Percentiles rank a stretch among this genome's conserved stretches.
Conservation (phyloP, 306 rosid species). For the Fragaria nilgerrensis region DNA sequence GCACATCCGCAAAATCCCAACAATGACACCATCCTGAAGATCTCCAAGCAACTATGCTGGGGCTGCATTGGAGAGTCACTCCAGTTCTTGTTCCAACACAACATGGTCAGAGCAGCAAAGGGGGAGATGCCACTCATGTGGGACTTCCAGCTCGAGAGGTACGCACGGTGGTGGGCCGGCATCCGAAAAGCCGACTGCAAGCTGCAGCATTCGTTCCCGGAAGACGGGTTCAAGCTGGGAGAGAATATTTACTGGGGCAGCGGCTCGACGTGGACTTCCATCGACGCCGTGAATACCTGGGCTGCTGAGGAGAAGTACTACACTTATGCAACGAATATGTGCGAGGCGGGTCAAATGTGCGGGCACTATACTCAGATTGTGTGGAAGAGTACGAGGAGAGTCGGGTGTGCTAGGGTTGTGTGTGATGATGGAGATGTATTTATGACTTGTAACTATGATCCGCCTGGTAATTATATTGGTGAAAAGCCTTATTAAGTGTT, state of each 20-base stretch:
- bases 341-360: constrained; percentile 69
- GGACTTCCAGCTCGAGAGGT: constrained; percentile 67
- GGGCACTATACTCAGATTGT: constrained; percentile 90
- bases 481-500: constrained; percentile 45
- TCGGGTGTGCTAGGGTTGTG: constrained; percentile 74
- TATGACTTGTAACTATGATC: constrained; percentile 88
- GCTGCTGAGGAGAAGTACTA: constrained; percentile 68
- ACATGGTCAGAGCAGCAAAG: constrained; percentile 61
- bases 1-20: constrained; percentile 31
- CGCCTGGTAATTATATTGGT: constrained; percentile 74
- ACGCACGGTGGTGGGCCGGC: constrained; percentile 82
- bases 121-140: constrained; percentile 64
- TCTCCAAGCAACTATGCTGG: constrained; percentile 81
- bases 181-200: constrained; percentile 65
- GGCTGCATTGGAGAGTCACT: constrained; percentile 72
- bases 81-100: constrained; percentile 65
- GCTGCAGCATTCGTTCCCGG: constrained; percentile 74
- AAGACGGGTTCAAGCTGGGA: constrained; percentile 63
- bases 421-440: constrained; percentile 79
- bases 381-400: constrained; percentile 62
- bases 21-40: constrained; percentile 55
- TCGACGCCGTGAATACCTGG: constrained; percentile 70
- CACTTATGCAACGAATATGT: constrained; percentile 47
- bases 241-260: constrained; percentile 90
- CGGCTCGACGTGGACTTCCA: constrained; percentile 65